Evolutionary conservation across 2,329 filamentous ascomycete species (phyloP).

Genomic region (Cercospora beticola): DNA sequence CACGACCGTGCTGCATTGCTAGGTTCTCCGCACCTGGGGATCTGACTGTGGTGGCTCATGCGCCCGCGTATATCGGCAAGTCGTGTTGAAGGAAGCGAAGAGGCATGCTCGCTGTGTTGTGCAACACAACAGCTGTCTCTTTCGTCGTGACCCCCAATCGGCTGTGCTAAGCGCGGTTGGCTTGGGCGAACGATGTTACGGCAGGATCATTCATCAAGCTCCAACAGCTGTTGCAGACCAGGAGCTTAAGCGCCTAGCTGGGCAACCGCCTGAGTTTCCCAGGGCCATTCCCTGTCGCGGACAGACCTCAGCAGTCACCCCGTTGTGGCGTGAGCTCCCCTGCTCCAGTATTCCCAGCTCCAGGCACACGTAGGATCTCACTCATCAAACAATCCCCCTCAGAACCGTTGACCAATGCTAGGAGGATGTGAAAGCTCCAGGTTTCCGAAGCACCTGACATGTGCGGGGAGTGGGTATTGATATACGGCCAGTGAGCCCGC

Average conservation of each 20-base stretch:
- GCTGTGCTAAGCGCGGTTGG: background rate
- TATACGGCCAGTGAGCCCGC: constrained; percentile 25
- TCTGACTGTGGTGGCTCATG: constrained; percentile 17
- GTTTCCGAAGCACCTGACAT: constrained; percentile 22
- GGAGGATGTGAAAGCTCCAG: constrained; percentile 19
- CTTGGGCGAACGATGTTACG: background rate
- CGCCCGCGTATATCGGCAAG: constrained; percentile 6
- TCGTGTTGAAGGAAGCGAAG: background rate
- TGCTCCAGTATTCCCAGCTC: constrained; percentile 9
- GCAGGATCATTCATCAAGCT: background rate
- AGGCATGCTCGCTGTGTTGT: background rate
- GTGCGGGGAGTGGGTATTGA: constrained; percentile 29
- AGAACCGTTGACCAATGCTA: constrained; percentile 21
- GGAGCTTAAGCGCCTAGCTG: background rate
- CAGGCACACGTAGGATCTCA: constrained; percentile 13
- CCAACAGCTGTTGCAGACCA: background rate
- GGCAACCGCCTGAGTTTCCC: background rate
- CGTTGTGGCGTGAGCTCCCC: constrained; percentile 27
- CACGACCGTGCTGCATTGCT: constrained; percentile 8
- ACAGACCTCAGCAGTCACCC: constrained; percentile 10
- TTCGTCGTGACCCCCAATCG: background rate
- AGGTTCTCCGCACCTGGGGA: constrained; percentile 26
- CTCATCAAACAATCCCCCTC: constrained; percentile 22
- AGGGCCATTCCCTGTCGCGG: constrained; percentile 5
- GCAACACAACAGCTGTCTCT: background rate